Evolutionary conservation across 805 yeast species (phyloP).

Genomic region (Candida coquimbonensis): DNA sequence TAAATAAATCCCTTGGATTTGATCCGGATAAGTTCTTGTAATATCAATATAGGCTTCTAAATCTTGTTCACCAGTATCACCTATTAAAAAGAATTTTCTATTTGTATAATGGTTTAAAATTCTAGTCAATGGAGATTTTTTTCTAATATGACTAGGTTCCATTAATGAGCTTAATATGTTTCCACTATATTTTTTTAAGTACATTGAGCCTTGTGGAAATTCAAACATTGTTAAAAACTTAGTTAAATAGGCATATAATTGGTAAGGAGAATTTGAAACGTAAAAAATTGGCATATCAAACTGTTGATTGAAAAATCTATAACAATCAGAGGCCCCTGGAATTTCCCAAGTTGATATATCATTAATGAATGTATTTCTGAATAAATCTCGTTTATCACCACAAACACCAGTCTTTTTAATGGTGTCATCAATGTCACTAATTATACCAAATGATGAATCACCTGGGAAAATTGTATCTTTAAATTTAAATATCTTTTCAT

Average conservation of each 20-base stretch:
- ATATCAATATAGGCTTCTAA: slow-evolving; percentile 81
- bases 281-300: slow-evolving; percentile 66
- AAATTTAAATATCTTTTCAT: slow-evolving; percentile 41
- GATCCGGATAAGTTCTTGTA: slow-evolving; percentile 53
- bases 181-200: slow-evolving; percentile 81
- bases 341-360: slow-evolving; percentile 63
- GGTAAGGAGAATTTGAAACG: slow-evolving; percentile 96
- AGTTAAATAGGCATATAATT: slow-evolving; percentile 42
- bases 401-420: slow-evolving; percentile 84
- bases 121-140: slow-evolving; percentile 54
- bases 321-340: slow-evolving; percentile 73
- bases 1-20: slow-evolving; percentile 69
- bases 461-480: slow-evolving; percentile 39
- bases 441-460: slow-evolving; percentile 55
- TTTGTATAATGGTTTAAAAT: slow-evolving; percentile 68
- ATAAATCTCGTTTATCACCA: slow-evolving; percentile 77
- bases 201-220: slow-evolving; percentile 78
- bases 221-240: slow-evolving; percentile 48
- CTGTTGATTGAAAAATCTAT: slow-evolving; percentile 37
- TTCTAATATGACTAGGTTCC: slow-evolving; percentile 83
- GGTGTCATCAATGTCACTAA: slow-evolving; percentile 94
- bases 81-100: slow-evolving; percentile 75
- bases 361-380: slow-evolving; percentile 68
- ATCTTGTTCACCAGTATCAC: slow-evolving; percentile 96
- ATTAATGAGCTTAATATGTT: slow-evolving; percentile 72